Evolutionary conservation across 148 eudicot genomes (phyloP), one percentile per base, ranked within the genome.

Genomic region (Amaranthus hypochondriacus): DNA sequence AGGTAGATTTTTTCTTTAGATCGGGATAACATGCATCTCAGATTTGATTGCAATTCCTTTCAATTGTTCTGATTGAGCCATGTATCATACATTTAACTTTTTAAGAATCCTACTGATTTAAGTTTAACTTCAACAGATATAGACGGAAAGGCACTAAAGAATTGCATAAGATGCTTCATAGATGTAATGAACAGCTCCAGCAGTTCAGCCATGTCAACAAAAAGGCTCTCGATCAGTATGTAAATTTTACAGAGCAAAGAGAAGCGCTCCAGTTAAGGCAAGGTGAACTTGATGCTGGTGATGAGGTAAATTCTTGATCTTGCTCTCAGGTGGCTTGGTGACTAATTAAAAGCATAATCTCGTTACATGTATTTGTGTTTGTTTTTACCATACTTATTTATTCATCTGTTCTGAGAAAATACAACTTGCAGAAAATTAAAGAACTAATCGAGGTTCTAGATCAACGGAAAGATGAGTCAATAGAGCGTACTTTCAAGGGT

Each of bases 161-260:
- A 62, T 75, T 96, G 83, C 86, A 90, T 58, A 96, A 90, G 87
- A 79, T 85, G 89, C 96, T 96, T 72, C 97, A 92, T 84, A 87
- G 75, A 76, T 96, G 99, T 79, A 96, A 83, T 83, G 99, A 96
- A 79, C 89, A 96, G 71, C 92, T 96, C 69, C 87, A 92, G 63
- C 89, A 89, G 79, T 96, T 96, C 82, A 96, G 99, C 86, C 99
- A 92, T 84, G 99, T 96, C 65, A 96, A 92, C 89, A 96, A 92
- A 79, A 96, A 96, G 81, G 97, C 99, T 62, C 91, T 96, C 72
- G 99, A 96, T 87, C 99, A 96, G 71, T 96, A 96, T 77, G 91
- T 90, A 53, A 96, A 90, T 78, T 96, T 96, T 64, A 96, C 99
- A 53, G 99, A 96, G 85, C 99, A 96, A 81, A 80, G 99, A 65